Evolutionary conservation across 1,284 basidiomycete genomes (phyloP).

Genomic region (Puccinia hordei): DNA sequence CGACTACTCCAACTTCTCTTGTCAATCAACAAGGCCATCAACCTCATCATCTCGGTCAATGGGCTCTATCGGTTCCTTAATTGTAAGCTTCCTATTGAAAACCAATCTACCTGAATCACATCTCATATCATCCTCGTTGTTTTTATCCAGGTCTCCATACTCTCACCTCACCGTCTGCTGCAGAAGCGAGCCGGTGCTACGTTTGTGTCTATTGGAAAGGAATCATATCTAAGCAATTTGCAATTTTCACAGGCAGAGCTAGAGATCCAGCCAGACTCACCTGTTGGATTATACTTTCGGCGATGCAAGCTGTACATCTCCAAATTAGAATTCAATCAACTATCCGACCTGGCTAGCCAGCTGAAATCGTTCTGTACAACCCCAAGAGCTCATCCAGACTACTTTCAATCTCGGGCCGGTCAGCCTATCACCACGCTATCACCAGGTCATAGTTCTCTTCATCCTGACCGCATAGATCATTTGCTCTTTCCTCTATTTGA

Average conservation of each 20-base stretch:
- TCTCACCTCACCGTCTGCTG: neutral
- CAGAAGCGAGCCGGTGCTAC: neutral
- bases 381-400: constrained; percentile 1
- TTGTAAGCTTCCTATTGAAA: constrained; percentile 1
- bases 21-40: constrained; percentile 32
- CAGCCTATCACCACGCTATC: constrained; percentile 5
- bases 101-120: neutral
- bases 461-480: neutral
- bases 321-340: constrained; percentile 43
- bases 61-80: constrained; percentile 26
- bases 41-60: constrained; percentile 3
- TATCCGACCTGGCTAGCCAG: constrained; percentile 12
- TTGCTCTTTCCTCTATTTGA: neutral
- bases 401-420: neutral
- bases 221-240: constrained; percentile 2
- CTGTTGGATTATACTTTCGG: constrained; percentile 42
- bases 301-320: constrained; percentile 29
- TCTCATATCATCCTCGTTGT: neutral
- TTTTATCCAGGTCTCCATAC: constrained; percentile 15
- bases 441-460: neutral
- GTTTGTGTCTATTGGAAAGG: neutral
- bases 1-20: constrained; percentile 13
- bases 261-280: constrained; percentile 44
- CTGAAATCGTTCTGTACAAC: constrained; percentile 34
- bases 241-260: constrained; percentile 7